Conservation (phyloP, 1,139 yeast genomes). For the Sugiyamaella grinbergsii region DNA sequence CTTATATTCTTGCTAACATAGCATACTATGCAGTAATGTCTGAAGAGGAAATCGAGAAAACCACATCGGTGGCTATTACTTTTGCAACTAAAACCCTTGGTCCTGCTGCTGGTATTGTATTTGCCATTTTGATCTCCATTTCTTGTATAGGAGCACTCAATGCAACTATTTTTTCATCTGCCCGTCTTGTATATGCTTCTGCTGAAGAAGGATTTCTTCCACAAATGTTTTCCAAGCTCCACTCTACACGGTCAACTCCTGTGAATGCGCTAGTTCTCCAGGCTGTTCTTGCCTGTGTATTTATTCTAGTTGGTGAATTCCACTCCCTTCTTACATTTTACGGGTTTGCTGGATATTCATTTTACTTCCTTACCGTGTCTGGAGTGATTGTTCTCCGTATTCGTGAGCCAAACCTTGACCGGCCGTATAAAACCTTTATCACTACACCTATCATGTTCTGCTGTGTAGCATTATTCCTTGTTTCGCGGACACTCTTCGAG, state of each 20-base stretch:
- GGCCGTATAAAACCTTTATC: constrained; percentile 46
- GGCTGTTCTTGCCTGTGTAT: constrained; percentile 38
- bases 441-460: constrained; percentile 45
- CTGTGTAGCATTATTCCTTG: constrained; percentile 44
- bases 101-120: constrained; percentile 37
- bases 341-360: constrained; percentile 47
- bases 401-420: constrained; percentile 41
- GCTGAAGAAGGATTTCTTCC: constrained; percentile 46
- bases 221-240: constrained; percentile 35
- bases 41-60: constrained; percentile 38
- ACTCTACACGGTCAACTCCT: constrained; percentile 40
- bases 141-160: constrained; percentile 49
- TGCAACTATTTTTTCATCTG: constrained; percentile 45
- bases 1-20: constrained; percentile 44
- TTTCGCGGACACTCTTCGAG: constrained; percentile 42
- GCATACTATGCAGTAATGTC: constrained; percentile 46
- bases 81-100: constrained; percentile 42
- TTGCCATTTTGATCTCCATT: constrained; percentile 43
- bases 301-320: constrained; percentile 45
- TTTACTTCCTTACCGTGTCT: constrained; percentile 45
- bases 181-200: constrained; percentile 44
- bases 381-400: constrained; percentile 45
- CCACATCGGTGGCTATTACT: constrained; percentile 45
- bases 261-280: constrained; percentile 44
- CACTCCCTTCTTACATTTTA: constrained; percentile 43